Base-by-base conservation (phyloP, 176 grass and related monocot species). In the Calamus simplicifolius region DNA sequence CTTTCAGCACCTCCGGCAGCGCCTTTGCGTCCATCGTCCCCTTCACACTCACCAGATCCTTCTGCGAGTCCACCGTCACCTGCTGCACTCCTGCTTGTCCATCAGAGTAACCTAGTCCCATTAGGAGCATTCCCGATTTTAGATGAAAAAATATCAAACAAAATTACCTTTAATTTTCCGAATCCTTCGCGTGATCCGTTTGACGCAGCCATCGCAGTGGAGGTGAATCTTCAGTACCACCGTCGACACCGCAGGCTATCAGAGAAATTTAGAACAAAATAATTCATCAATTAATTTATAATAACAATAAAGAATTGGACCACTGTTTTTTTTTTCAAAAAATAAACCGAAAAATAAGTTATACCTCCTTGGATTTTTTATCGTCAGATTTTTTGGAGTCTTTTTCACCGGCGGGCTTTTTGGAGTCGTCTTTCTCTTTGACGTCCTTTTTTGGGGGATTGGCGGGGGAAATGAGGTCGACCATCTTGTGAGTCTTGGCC, bases 161-260 rank as follows among this genome's bases (percentile, higher is more conserved):
- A 25, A 35, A 35, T 5, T 61, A 90, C 91, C 92, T 71, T 84
- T 71, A 60, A 87, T 87, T 58, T 96, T 84, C 58, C 75, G 75
- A 19, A 96, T 75, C 51, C 63, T 81, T 49, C 19, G 8, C 29
- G 77, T 74, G 64, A 96, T 85, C 62, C 83, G 83, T 31, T 59
- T 19, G 61, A 90, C 73, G 75, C 92, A 96, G 29, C 92, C 86
- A 3, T 21, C 6, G 58, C 18, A 16, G 49, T 19, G 17, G 50
- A 64, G 18, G 2, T 0, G 26, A 63, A 78, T 29, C 16, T 63
- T 59, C 16, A 51, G 25, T 50, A 66, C 48, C 15, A 10, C 17
- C 16, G 48, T 78, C 16, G 25, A 64, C 14, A 75, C 63, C 69
- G 77, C 80, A 43, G 81, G 73, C 81, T 78, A 43, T 43, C 35